Evolutionary conservation across 768 basidiomycete genomes (phyloP), one percentile per base, ranked within the genome.

Genomic region (Suillus alpinus): DNA sequence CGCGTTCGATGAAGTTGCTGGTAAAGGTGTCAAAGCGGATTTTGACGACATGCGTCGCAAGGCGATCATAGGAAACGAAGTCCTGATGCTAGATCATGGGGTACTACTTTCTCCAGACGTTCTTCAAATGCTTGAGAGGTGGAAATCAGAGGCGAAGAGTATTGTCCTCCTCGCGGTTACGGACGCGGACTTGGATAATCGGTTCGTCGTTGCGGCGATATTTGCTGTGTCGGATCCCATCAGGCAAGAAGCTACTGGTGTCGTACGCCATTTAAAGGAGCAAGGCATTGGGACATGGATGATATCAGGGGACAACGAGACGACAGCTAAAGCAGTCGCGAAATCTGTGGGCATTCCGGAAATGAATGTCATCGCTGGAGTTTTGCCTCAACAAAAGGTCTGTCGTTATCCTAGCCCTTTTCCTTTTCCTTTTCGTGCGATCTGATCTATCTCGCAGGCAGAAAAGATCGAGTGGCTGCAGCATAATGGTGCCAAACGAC

Each of bases 321-420:
- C 69, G 6, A 93, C 93, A 0, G 91, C 91, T 0, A 75, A 75
- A 53, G 88, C 91, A 18, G 87, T 95, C 32, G 92, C 89, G 0
- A 73, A 72, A 60, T 75, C 73, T 59, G 85, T 91, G 1, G 91
- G 90, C 4, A 89, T 95, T 57, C 79, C 85, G 0, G 72, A 77
- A 41, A 75, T 75, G 29, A 86, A 91, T 63, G 88, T 95, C 47
- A 85, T 88, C 58, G 92, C 91, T 20, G 89, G 87, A 0, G 91
- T 92, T 0, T 78, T 94, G 3, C 93, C 93, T 3, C 87, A 91
- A 50, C 88, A 91, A 66, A 95, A 95, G 77, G 87, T 85, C 52
- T 52, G 73, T 37, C 8, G 1, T 36, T 34, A 3, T 20, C 23
- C 46, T 5, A 20, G 7, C 26, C 26, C n/a, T n/a, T n/a, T n/a